phyloP scores from a whole-genome alignment of 1,139 yeast genomes.

The Yamadazyma sp. region DNA sequence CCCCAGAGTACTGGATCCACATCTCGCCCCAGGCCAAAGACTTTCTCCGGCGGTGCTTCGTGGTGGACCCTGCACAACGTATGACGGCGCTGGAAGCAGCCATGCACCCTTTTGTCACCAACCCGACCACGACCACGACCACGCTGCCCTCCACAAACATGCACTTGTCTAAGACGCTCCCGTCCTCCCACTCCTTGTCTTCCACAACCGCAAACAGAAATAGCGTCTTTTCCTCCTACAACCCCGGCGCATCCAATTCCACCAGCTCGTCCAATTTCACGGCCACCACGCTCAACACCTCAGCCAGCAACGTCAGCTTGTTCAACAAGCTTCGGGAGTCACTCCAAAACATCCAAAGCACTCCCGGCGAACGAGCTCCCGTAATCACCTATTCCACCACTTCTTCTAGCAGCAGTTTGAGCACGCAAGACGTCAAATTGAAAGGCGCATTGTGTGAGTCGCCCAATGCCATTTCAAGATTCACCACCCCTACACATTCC shows the following conservation, averaged over 20 bases:
- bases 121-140: not conserved
- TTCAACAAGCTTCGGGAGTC: constrained; percentile 10
- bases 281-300: constrained; percentile 1
- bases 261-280: constrained; percentile 2
- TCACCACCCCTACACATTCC: constrained; percentile 26
- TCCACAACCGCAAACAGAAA: not conserved
- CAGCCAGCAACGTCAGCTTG: constrained; percentile 11
- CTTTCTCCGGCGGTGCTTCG: constrained; percentile 58
- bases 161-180: too few species aligned
- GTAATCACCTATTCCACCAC: not conserved
- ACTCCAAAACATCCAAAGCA: constrained; percentile 6
- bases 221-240: too few species aligned
- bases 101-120: constrained; percentile 47
- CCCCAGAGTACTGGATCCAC: constrained; percentile 58
- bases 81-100: constrained; percentile 48
- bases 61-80: constrained; percentile 45
- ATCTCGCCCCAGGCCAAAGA: constrained; percentile 57
- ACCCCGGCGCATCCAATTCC: constrained; percentile 1
- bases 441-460: constrained; percentile 32
- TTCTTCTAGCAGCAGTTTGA: constrained; percentile 8
- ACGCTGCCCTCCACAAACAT: too few species aligned
- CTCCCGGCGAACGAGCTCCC: constrained; percentile 2
- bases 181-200: too few species aligned
- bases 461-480: constrained; percentile 29
- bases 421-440: constrained; percentile 18